Base-by-base conservation (phyloP, 306 rosid genomes). In the Benincasa hispida region DNA sequence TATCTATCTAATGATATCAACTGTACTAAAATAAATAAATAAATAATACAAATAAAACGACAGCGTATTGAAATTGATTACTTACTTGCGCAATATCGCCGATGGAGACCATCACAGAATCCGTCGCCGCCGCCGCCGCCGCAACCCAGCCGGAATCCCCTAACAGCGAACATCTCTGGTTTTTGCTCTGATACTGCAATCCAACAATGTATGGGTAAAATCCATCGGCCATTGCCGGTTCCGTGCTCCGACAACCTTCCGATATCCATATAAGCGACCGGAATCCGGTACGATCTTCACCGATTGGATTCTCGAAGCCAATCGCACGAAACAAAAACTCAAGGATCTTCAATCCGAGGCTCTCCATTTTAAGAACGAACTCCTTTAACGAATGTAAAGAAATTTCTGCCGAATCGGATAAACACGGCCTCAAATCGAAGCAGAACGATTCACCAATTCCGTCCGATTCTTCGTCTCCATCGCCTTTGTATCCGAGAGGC, bases 11-110 rank as follows among this genome's bases (percentile, higher is more conserved):
- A 35, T 35, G 7, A 35, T 35, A 35, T 7, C 39, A 35, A 35
- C 8, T 8, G 8, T 5, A 35, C 39, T 0, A 6, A 35, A 35
- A 35, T 35, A 35, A 5, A 41, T 41, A 10, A 41, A 41, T 41
- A 41, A n/a, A 42, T 2, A 41, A 42, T 42, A 42, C 0, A 1
- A 19, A 51, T 6, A 9, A 73, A 54, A 19, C 35, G 27, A 73
- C 58, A 10, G 41, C 35, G 41, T 28, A 2, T 51, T 51, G 32
- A 6, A 32, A 3, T 32, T 7, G 1, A 1, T 30, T 55, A 53
- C 83, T 82, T 69, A 93, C 96, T 85, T 93, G 97, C 67, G 96
- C 96, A 81, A 93, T 79, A 74, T 93, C 98, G 6, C 98, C 98
- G 68, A 89, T 54, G 10, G 97, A 87, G 5, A 93, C 91, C 84